Conservation (phyloP, 2,329 filamentous ascomycete genomes). For the Cladophialophora bantiana region DNA sequence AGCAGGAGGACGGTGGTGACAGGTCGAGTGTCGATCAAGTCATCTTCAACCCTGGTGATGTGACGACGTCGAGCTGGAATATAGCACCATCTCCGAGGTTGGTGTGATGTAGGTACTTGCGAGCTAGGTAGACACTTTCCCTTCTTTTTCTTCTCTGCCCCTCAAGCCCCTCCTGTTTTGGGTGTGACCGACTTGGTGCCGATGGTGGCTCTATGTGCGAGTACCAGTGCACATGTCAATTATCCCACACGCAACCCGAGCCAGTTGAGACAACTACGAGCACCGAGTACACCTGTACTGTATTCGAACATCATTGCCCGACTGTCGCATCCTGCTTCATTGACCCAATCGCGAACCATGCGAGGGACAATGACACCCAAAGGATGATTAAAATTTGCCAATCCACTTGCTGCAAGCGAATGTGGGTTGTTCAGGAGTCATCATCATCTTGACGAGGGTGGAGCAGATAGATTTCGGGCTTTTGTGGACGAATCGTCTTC, state of each 20-base stretch:
- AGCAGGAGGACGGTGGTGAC: not conserved
- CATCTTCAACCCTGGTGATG: not conserved
- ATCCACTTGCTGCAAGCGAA: not conserved
- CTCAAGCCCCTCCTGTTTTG: not conserved
- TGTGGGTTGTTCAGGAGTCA: not conserved
- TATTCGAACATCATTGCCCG: not conserved
- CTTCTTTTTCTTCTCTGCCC: not conserved
- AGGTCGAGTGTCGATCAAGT: not conserved
- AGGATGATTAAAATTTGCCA: not conserved
- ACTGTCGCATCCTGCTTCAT: not conserved
- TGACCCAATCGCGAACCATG: not conserved
- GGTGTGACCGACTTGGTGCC: too few relatives aligned
- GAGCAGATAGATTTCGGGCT: not conserved
- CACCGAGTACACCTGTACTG: not conserved
- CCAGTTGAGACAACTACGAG: not conserved
- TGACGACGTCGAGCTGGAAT: not conserved
- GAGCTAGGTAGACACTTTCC: not conserved
- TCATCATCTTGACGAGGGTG: not conserved
- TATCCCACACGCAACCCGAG: not conserved
- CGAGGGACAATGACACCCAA: not conserved
- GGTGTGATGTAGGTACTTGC: not conserved
- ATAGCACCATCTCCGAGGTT: not conserved
- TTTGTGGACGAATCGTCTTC: not conserved
- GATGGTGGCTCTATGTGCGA: too few relatives aligned
- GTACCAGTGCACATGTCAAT: not conserved